Evolutionary conservation across 257 asterid genomes (phyloP).

Genomic region (Gentiana straminea): DNA sequence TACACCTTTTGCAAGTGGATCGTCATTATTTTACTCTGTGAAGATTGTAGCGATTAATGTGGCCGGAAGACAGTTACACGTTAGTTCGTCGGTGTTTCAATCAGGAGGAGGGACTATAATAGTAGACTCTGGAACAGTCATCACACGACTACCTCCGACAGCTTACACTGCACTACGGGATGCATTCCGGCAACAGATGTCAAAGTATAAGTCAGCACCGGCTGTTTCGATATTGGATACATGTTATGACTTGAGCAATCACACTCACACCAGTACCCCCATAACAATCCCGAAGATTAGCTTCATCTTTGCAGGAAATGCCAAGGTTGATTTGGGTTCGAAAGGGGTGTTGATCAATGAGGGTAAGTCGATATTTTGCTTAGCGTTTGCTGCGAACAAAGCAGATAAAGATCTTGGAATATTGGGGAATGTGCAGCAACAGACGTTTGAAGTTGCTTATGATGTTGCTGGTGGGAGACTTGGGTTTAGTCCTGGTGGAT

Average conservation of each 20-base stretch:
- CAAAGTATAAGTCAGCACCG: constrained; percentile 9
- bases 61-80: constrained; percentile 34
- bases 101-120: constrained; percentile 23
- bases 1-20: constrained; percentile 36
- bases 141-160: constrained; percentile 44
- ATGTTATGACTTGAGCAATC: constrained; percentile 43
- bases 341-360: constrained; percentile 21
- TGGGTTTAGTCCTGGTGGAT: constrained; percentile 55
- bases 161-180: constrained; percentile 13
- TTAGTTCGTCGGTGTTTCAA: constrained; percentile 35
- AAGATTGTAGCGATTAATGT: constrained; percentile 29
- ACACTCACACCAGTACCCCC: constrained; percentile 25
- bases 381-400: constrained; percentile 52
- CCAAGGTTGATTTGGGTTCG: constrained; percentile 25
- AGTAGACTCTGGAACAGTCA: constrained; percentile 84
- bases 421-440: constrained; percentile 62
- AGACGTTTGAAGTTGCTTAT: constrained; percentile 51
- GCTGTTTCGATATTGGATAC: constrained; percentile 51
- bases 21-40: constrained; percentile 35
- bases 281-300: too few relatives aligned
- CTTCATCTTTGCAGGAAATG: constrained; percentile 39
- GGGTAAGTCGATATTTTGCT: constrained; percentile 24
- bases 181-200: constrained; percentile 43
- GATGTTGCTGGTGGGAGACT: constrained; percentile 63
- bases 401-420: constrained; percentile 28